Percentiles rank a stretch among this genome's conserved stretches.
Conservation (phyloP, 257 asterid genomes). For the Capsicum baccatum region DNA sequence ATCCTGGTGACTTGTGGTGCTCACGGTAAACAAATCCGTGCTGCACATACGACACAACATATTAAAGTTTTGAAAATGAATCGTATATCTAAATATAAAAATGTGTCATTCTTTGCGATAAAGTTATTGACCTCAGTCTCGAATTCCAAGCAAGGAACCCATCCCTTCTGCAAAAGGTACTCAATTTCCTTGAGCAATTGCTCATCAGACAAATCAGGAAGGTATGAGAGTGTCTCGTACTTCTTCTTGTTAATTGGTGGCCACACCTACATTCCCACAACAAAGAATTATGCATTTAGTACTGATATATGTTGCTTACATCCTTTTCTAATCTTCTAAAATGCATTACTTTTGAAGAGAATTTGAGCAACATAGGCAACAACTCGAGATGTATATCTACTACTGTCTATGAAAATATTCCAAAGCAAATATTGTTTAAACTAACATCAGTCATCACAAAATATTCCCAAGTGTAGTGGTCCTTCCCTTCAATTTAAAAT, state of each 20-base stretch:
- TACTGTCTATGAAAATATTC: too few relatives aligned
- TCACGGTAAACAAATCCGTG: constrained; percentile 50
- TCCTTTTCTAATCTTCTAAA: neutral
- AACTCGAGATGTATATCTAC: neutral
- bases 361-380: neutral
- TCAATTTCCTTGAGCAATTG: constrained; percentile 49
- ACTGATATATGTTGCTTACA: neutral
- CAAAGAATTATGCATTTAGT: neutral
- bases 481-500: neutral
- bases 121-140: constrained; percentile 42
- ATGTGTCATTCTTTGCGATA: neutral
- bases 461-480: neutral
- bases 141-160: constrained; percentile 62
- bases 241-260: constrained; percentile 43
- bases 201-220: constrained; percentile 41
- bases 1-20: constrained; percentile 20
- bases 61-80: neutral
- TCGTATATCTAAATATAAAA: neutral
- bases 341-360: neutral
- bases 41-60: constrained; percentile 27
- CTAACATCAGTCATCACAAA: too few relatives aligned
- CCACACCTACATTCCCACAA: constrained; percentile 47
- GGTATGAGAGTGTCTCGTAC: constrained; percentile 39
- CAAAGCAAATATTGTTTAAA: too few relatives aligned
- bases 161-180: constrained; percentile 49